These are phyloP conservation scores for Nematocida displodere DNA, from an alignment of 371 early-diverging fungal genomes.

Conservation along the genomic window DNA sequence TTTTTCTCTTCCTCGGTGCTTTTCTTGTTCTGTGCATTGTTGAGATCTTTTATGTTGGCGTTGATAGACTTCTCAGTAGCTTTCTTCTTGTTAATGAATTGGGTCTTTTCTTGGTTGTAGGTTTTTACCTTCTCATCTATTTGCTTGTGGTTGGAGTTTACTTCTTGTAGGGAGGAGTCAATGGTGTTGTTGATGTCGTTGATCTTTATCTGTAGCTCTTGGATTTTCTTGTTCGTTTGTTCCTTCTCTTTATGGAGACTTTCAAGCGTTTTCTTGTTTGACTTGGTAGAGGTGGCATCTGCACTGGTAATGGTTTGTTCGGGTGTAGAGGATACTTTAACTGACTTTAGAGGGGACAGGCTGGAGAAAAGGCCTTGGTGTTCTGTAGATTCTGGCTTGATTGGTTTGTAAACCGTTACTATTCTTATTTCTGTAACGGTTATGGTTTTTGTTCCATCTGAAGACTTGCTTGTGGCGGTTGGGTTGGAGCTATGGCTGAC, in stretches of 20 bases:
- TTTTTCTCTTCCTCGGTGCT: conserved; percentile 3
- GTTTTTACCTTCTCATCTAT: neutral
- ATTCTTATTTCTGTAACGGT: too few relatives aligned
- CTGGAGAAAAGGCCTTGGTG: too few relatives aligned
- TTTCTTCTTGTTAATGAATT: neutral
- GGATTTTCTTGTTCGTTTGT: neutral
- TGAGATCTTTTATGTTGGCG: neutral
- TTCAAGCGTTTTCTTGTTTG: neutral
- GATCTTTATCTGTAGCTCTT: neutral
- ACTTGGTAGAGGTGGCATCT: too few relatives aligned
- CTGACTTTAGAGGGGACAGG: too few relatives aligned
- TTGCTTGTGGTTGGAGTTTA: neutral
- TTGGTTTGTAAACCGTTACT: too few relatives aligned
- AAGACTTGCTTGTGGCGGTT: too few relatives aligned
- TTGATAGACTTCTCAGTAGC: neutral
- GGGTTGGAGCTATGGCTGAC: too few relatives aligned
- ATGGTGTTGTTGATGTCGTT: neutral
- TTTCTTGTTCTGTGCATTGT: neutral
- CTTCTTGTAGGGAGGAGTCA: neutral
- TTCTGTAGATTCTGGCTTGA: too few relatives aligned
- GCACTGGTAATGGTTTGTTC: too few relatives aligned
- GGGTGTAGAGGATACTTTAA: too few relatives aligned
- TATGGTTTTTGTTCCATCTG: too few relatives aligned
- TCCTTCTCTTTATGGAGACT: neutral
- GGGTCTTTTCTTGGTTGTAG: neutral